A percentile compares a stretch with the other conserved stretches of the same genome.
Conservation (phyloP, 805 yeast species). For the Kregervanrija delftensis region DNA sequence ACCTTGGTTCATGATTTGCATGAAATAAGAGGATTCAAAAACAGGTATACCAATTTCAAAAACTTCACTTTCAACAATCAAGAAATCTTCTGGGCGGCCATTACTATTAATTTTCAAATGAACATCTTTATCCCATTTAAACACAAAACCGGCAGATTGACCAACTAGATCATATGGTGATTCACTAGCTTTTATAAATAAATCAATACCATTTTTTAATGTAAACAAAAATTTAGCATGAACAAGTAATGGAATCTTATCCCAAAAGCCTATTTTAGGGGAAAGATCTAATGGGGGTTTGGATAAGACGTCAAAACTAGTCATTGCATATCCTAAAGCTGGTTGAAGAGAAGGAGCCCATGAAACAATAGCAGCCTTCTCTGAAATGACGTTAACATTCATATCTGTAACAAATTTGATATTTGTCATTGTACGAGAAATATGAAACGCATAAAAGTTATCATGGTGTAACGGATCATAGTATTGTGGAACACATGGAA, state of each 20-base stretch:
- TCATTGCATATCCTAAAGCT: constrained; percentile 52
- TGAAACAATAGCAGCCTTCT: constrained; percentile 43
- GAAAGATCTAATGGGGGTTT: constrained; percentile 67
- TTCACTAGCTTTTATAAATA: constrained; percentile 55
- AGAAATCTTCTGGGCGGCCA: constrained; percentile 40
- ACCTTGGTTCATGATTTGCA: constrained; percentile 10
- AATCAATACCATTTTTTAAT: constrained; percentile 44
- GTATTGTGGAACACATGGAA: constrained; percentile 40
- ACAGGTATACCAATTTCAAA: constrained; percentile 54
- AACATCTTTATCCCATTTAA: constrained; percentile 56
- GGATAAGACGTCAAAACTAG: constrained; percentile 59
- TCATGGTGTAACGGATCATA: constrained; percentile 25
- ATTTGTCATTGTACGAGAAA: constrained; percentile 58
- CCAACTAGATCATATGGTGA: constrained; percentile 56
- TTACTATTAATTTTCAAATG: constrained; percentile 44
- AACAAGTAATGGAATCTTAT: constrained; percentile 46
- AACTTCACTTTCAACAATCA: constrained; percentile 46
- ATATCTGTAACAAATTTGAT: constrained; percentile 50
- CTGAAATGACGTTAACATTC: constrained; percentile 37
- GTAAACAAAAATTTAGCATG: constrained; percentile 48
- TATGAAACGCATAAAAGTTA: constrained; percentile 49
- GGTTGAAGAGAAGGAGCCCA: constrained; percentile 65
- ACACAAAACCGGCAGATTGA: constrained; percentile 54
- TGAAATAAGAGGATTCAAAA: constrained; percentile 31
- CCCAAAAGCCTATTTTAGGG: constrained; percentile 65